Base-by-base conservation (phyloP, 495 filamentous ascomycete genomes). In the Aspergillus sclerotioniger region DNA sequence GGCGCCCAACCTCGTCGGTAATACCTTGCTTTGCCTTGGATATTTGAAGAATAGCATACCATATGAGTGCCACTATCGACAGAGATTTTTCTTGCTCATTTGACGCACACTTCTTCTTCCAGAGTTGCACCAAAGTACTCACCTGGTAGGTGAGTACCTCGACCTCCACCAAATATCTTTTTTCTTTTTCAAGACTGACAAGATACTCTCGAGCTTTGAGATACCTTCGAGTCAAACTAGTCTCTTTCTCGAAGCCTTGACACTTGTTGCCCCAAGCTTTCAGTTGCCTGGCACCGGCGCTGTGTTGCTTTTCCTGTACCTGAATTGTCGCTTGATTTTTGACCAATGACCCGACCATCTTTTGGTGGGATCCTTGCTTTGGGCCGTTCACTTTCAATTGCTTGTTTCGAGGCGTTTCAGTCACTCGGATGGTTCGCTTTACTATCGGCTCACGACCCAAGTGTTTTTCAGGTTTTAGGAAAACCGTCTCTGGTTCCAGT, bases 401-500 rank as follows among this genome's bases (percentile, higher is more conserved):
- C 25, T 2, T 2, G 25, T 25, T 25, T 25, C 25, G 2, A 5
- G 25, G 2, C 5, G 25, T 25, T 25, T 25, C 25, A 25, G 25
- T 25, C 25, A 25, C 25, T 25, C n/a, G 25, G 25, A 21, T 15
- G 1, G 12, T 15, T 9, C 32, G 13, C 10, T 59, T 3, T 39
- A 15, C 17, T 12, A 8, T 13, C 39, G 35, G 25, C 21, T 33
- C 35, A 0, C 16, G 25, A 7, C 51, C 51, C 33, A 52, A 54
- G 15, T 62, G 54, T 20, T 63, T 61, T 32, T 49, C 33, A 21
- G n/a, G 3, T 62, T 64, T 46, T 54, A 60, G 33, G 45, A 61
- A 52, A 6, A 90, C 77, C 0, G 67, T 79, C 62, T 89, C 80
- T 4, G 84, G 86, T 8, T 87, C 76, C n/a, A 91, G 70, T 6